A percentile compares a stretch with the other conserved stretches of the same genome.
phyloP scores from a whole-genome alignment of 345 rosid species.

The Conringia planisiliqua region DNA sequence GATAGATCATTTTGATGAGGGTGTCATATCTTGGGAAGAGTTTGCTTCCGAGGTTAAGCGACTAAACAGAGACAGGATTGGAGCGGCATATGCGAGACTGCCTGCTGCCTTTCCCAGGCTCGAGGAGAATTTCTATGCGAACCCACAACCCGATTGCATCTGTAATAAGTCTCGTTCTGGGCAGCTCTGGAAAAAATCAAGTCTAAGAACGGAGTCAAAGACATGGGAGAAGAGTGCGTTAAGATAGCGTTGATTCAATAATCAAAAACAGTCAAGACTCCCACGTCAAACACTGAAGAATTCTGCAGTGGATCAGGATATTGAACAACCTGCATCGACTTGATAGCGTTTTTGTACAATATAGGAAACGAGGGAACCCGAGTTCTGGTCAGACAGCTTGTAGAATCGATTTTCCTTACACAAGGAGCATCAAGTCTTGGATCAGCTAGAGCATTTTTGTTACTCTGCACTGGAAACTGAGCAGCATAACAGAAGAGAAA shows the following conservation, averaged over 20 bases:
- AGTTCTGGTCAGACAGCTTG: constrained; percentile 15
- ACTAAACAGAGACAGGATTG: constrained; percentile 61
- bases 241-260: constrained; percentile 12
- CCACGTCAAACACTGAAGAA: background rate
- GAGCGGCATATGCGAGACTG: constrained; percentile 66
- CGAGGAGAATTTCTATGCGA: constrained; percentile 90
- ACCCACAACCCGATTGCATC: constrained; percentile 86
- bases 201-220: constrained; percentile 21
- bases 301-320: background rate
- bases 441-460: constrained; percentile 1
- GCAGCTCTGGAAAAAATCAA: constrained; percentile 10
- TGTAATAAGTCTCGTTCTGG: constrained; percentile 47
- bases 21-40: constrained; percentile 60
- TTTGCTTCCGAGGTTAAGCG: constrained; percentile 66
- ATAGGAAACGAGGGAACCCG: constrained; percentile 6
- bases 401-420: constrained; percentile 11
- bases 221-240: constrained; percentile 17
- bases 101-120: constrained; percentile 64
- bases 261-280: background rate
- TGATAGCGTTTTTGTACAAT: constrained; percentile 20
- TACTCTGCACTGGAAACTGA: background rate
- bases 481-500: background rate
- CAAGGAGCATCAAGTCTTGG: background rate
- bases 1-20: constrained; percentile 71
- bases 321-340: background rate